phyloP scores from a whole-genome alignment of 2,329 filamentous ascomycete genomes.

The Ramularia collo-cygni region DNA sequence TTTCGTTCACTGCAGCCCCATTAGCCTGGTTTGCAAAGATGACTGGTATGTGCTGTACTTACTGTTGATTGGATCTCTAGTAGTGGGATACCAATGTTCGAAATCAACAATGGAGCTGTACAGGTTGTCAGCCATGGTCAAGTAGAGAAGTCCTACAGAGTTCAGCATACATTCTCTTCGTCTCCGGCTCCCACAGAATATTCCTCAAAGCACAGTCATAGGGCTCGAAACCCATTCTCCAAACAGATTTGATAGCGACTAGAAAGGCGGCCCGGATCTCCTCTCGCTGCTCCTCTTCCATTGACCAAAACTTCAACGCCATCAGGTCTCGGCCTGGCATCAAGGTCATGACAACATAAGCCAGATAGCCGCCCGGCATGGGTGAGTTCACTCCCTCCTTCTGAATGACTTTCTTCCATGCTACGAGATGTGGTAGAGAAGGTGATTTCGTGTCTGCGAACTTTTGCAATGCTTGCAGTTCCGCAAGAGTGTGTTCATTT shows the following conservation, averaged over 20 bases:
- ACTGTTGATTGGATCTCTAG: constrained; percentile 21
- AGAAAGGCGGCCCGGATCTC: constrained; percentile 23
- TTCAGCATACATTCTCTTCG: constrained; percentile 9
- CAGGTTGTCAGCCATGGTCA: background rate
- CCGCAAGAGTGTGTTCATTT: constrained; percentile 22
- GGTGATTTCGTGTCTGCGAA: constrained; percentile 15
- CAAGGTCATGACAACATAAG: constrained; percentile 25
- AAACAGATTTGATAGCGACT: constrained; percentile 21
- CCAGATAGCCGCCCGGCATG: constrained; percentile 25
- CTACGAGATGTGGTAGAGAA: constrained; percentile 23
- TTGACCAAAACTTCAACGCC: constrained; percentile 26
- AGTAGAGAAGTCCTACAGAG: background rate
- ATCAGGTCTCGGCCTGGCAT: constrained; percentile 25
- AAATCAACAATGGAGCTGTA: constrained; percentile 27
- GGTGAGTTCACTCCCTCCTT: constrained; percentile 10
- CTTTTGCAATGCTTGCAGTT: constrained; percentile 20
- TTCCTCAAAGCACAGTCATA: constrained; percentile 28
- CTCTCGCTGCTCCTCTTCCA: constrained; percentile 12
- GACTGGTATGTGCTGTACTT: background rate
- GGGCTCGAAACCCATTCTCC: constrained; percentile 24
- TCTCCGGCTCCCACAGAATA: constrained; percentile 24
- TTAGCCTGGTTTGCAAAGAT: background rate
- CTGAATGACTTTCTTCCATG: constrained; percentile 18
- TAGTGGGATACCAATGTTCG: constrained; percentile 22
- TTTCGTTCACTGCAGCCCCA: constrained; percentile 12